These are phyloP conservation scores for Fusarium lyarnte DNA, from an alignment of 2,329 filamentous ascomycete species.

Conservation along the genomic window DNA sequence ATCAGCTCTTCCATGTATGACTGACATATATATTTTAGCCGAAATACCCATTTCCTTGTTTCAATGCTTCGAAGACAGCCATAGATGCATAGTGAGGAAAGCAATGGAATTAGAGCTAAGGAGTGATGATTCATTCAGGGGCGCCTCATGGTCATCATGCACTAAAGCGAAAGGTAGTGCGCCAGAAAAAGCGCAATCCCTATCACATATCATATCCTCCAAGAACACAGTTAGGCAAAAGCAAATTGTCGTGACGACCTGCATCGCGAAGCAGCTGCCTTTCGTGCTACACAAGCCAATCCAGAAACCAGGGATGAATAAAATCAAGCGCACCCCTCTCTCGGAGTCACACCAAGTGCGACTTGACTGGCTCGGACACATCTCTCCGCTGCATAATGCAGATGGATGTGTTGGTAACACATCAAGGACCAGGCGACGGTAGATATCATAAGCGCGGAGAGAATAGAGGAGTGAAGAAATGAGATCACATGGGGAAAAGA, in stretches of 20 bases:
- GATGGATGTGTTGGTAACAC: neutral
- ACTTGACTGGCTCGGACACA: neutral
- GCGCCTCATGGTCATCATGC: neutral
- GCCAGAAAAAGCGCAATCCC: neutral
- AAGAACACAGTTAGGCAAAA: too few species aligned
- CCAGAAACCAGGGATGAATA: fast-evolving
- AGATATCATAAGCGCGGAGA: neutral
- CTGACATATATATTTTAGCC: fast-evolving
- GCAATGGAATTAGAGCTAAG: too few species aligned
- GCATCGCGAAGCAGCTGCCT: neutral
- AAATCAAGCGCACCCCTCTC: neutral
- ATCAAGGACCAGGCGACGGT: too few species aligned
- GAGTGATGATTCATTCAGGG: neutral
- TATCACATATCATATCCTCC: neutral
- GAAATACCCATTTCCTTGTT: neutral
- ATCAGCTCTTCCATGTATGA: neutral
- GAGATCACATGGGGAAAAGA: neutral
- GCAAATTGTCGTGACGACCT: neutral
- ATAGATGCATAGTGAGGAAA: too few species aligned
- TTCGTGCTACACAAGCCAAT: neutral
- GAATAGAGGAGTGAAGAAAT: neutral
- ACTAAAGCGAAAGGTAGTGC: fast-evolving
- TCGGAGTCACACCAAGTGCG: fast-evolving
- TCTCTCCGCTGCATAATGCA: neutral
- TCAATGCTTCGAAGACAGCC: fast-evolving